Evolutionary conservation across 2,329 filamentous ascomycete species (phyloP), one percentile per base, ranked within the genome.

Genomic region (Claviceps maximensis): DNA sequence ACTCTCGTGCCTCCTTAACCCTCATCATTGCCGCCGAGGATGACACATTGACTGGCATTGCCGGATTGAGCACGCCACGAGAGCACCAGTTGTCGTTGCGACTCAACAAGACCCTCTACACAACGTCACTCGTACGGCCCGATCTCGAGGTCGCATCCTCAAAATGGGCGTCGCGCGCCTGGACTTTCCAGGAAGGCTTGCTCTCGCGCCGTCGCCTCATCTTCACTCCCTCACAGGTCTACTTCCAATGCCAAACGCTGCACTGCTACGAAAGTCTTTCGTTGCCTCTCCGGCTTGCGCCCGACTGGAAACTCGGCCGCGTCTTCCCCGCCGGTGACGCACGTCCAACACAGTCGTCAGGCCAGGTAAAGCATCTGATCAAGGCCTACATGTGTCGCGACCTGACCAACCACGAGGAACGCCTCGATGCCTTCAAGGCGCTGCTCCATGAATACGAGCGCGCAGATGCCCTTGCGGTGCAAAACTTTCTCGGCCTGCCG

Each of bases 191-290:
- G 54, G 66, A 70, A 53, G 67, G 67, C 9, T 59, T 69, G 5
- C 57, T 70, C 31, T 62, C 68, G 3, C 62, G 63, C 7, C 63
- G 67, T 6, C 62, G 67, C 12, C 63, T 71, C 29, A 59, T 70
- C 27, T 66, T 70, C 46, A 69, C 67, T 2, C 59, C 63, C 13
- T 68, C 64, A 2, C 68, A 71, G 56, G 60, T 61, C 3, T 70
- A 70, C 56, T 71, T 68, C 47, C 68, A 70, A 52, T 70, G 68
- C 55, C 61, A 63, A 31, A 55, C 61, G 9, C 55, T 70, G 13
- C 67, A 70, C 56, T 70, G 67, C 49, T 65, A 68, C 52, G 68
- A 70, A 54, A 67, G 63, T 51, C 60, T 71, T 5, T 62, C 61
- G 5, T 55, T 65, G 17, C 63, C 67, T 19, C 58, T 70, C 9